Evolutionary conservation across 2,329 filamentous ascomycete genomes (phyloP).

Genomic region (Lecanoromycetidae sp.): DNA sequence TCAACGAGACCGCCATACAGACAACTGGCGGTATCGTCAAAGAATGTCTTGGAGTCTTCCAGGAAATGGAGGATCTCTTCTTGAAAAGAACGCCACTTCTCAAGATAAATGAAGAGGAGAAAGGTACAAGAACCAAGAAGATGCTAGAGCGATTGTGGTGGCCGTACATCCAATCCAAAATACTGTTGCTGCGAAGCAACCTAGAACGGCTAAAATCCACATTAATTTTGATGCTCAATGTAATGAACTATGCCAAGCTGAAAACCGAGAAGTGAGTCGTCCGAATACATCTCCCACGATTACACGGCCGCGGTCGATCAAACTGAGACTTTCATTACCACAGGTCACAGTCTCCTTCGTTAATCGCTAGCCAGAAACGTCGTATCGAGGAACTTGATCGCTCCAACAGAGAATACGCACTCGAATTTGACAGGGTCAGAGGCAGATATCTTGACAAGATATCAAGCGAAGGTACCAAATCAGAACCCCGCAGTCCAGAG

Average conservation of each 20-base stretch:
- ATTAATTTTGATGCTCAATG: slow-evolving; percentile 24
- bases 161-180: slow-evolving; percentile 19
- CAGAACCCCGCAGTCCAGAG: too few relatives aligned
- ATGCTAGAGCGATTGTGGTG: slow-evolving; percentile 15
- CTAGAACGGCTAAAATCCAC: slow-evolving; percentile 26
- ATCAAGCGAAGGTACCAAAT: too few relatives aligned
- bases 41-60: slow-evolving; percentile 23
- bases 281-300: too few relatives aligned
- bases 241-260: slow-evolving; percentile 23
- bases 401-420: too few relatives aligned
- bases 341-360: too few relatives aligned
- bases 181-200: slow-evolving; percentile 23
- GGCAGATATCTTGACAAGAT: too few relatives aligned
- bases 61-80: slow-evolving; percentile 19
- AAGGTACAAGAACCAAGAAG: slow-evolving; percentile 4
- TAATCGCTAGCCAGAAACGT: too few relatives aligned
- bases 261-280: slow-evolving; percentile 6
- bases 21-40: slow-evolving; percentile 17
- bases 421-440: too few relatives aligned
- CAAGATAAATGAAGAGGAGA: not conserved
- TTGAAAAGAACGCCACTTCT: slow-evolving; percentile 12
- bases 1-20: slow-evolving; percentile 16
- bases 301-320: too few relatives aligned
- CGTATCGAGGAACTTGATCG: too few relatives aligned
- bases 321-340: too few relatives aligned